Evolutionary conservation across 2,329 filamentous ascomycete species (phyloP).

Genomic region (Xylariaceae sp.): DNA sequence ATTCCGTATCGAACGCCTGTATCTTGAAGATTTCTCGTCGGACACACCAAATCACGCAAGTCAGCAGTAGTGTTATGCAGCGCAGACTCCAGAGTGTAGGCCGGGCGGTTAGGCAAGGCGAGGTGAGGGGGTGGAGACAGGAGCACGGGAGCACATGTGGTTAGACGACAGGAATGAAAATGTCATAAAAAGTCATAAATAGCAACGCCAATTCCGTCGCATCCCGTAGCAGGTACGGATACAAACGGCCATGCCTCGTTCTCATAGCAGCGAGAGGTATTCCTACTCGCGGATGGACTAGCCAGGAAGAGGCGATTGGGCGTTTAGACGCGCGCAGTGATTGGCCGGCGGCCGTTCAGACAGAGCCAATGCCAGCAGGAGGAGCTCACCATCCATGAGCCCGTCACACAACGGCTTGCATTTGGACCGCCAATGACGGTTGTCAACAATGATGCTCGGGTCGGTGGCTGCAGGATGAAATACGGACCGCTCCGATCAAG

Average conservation of each 20-base stretch:
- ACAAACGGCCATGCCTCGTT: not conserved
- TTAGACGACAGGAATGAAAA: constrained; percentile 7
- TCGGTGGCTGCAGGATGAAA: constrained; percentile 23
- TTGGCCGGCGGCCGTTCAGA: constrained; percentile 32
- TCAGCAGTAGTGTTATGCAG: constrained; percentile 26
- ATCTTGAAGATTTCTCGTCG: not conserved
- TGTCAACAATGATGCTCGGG: constrained; percentile 16
- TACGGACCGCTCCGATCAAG: constrained; percentile 11
- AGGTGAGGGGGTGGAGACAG: constrained; percentile 6
- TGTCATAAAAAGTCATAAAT: constrained; percentile 22
- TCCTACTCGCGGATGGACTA: constrained; percentile 25
- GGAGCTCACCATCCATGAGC: constrained; percentile 26
- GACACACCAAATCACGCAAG: constrained; percentile 12
- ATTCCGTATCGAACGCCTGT: constrained; percentile 11
- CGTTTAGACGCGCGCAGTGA: constrained; percentile 37
- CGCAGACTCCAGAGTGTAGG: constrained; percentile 27
- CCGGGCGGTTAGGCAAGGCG: constrained; percentile 38
- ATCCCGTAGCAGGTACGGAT: not conserved
- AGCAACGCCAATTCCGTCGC: constrained; percentile 2
- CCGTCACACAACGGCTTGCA: constrained; percentile 30
- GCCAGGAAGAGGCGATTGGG: constrained; percentile 33
- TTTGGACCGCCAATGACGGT: constrained; percentile 24
- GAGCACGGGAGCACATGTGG: not conserved
- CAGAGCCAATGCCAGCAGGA: constrained; percentile 29
- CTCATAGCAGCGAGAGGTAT: constrained; percentile 19